Evolutionary conservation across 192 early-diverging fungal genomes (phyloP), one percentile per base, ranked within the genome.

Genomic region (Podila clonocystis): DNA sequence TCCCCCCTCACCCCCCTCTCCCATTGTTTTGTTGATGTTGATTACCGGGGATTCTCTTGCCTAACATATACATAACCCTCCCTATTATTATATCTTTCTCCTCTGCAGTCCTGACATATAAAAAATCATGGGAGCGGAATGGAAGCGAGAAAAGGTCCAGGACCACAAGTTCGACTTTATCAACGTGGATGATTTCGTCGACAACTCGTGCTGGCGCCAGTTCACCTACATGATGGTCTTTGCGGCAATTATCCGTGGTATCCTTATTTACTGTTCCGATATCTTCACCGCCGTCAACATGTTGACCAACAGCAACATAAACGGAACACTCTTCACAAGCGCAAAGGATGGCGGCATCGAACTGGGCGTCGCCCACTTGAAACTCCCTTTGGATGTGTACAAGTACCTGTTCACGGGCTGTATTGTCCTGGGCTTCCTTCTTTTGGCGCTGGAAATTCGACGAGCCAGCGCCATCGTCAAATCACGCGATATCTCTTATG

Each of bases 161-260:
- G 95, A 95, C 86, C 93, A 96, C 86, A 95, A 94, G 80, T 96
- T 96, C 75, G 94, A 95, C 85, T 94, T 91, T 82, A 86, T 96
- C 61, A 92, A 96, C 67, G 86, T 94, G 41, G 89, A 94, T 13
- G 92, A 94, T 67, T 95, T 93, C 86, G 33, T 83, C 13, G 75
- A 86, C 59, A 71, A 74, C 7, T 84, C 73, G 13, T 86, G 80
- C 59, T 67, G 73, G 69, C 62, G 70, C 8, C 82, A 83, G 50
- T 69, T 91, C 33, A 73, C 74, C 28, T 93, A 94, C 67, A 72
- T 84, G 33, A 58, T 86, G 13, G 73, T 94, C 29, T 93, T 90
- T 72, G 74, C 93, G 28, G 84, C 87, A 22, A 87, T 93, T 7
- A 82, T 96, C 70, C 91, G 91, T 68, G 89, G 91, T 19, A 86